Base-by-base conservation (phyloP, 148 eudicot species). In the Rheum nobile region DNA sequence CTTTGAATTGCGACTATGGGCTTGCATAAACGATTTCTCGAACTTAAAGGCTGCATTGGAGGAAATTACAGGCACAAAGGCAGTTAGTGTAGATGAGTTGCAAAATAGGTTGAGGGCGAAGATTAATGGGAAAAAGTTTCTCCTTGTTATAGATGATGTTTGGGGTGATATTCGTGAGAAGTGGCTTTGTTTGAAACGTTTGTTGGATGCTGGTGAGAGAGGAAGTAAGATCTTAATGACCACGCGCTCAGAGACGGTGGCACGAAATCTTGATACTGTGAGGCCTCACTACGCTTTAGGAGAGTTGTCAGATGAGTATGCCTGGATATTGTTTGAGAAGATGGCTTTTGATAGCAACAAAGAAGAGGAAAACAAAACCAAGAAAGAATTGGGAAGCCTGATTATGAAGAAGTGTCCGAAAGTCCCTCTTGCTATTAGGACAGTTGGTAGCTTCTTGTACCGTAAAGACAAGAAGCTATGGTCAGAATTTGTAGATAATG, bases 211-310 rank as follows among this genome's bases (percentile, higher is more conserved):
- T 32, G 69, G 73, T 8, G 50, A 4, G 19, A 37, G 22, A 8
- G 83, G 86, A 39, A 77, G 83, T 24, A 76, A 61, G 69, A 72
- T 81, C 71, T 17, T 83, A 19, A 73, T 83, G 44, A 85, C 88
- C 34, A 79, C 86, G 2, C 81, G 83, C 4, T 79, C 77, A 10
- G 68, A 41, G n/a, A 37, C 13, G n/a, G 78, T 75, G 10, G 81
- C 84, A 11, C 78, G 32, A 5, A 68, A 65, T 44, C 50, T 80
- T 11, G 83, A 82, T n/a, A 43, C 54, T 26, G 21, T 72, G 4
- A 29, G 67, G 73, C 37, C 71, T 4, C 12, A 54, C 3, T 76
- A 75, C 29, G 31, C 65, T 28, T 73, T 83, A 75, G 16, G 72
- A 12, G 79, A 77, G 21, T 72, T 85, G 12, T 72, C 77, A 2